Percentiles rank a stretch among this genome's conserved stretches.
Evolutionary conservation across 306 rosid species (phyloP).

Genomic region (Trichosanthes truncata): DNA sequence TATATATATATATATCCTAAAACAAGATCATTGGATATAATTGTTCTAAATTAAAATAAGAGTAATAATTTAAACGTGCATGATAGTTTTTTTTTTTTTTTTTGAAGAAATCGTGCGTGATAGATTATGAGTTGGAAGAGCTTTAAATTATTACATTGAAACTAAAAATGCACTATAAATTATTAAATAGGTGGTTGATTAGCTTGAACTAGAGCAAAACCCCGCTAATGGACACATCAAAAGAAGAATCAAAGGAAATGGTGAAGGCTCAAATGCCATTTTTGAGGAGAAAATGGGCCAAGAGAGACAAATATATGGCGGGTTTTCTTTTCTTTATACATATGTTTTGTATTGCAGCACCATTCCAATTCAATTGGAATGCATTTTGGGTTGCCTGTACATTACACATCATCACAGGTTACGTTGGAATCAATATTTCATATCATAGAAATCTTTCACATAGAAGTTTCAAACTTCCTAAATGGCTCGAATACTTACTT

Average conservation of each 20-base stretch:
- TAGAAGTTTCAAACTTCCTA: slow-evolving; percentile 74
- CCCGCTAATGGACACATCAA: neutral
- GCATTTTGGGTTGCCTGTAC: slow-evolving; percentile 49
- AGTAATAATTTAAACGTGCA: no score
- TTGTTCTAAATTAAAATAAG: no score
- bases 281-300: neutral
- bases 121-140: no score
- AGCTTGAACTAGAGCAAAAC: neutral
- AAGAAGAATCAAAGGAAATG: neutral
- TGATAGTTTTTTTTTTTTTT: no score
- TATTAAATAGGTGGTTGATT: neutral
- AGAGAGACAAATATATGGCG: slow-evolving; percentile 31
- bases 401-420: slow-evolving; percentile 52
- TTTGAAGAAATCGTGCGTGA: no score
- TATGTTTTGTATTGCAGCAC: slow-evolving; percentile 47
- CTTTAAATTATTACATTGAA: no score
- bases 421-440: slow-evolving; percentile 60
- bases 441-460: slow-evolving; percentile 81
- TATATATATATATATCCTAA: no score
- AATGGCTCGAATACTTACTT: slow-evolving; percentile 70
- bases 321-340: slow-evolving; percentile 48
- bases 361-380: slow-evolving; percentile 54
- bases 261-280: neutral
- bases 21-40: no score
- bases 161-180: no score